These are phyloP conservation scores for Kodamaea kakaduensis DNA, from an alignment of 805 yeast genomes.

Conservation along the genomic window DNA sequence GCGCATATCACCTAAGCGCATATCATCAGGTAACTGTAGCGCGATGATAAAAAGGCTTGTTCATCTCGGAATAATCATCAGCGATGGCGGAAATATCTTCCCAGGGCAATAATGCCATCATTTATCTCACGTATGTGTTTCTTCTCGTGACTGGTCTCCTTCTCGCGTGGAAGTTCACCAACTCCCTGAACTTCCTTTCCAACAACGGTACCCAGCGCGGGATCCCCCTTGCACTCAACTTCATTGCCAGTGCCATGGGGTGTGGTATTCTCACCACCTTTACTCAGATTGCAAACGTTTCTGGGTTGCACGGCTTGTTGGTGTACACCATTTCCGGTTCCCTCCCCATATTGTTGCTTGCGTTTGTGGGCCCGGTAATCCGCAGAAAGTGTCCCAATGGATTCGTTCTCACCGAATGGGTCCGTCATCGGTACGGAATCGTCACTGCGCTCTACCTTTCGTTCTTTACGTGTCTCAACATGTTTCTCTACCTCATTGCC, in stretches of 20 bases:
- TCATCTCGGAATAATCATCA: background rate
- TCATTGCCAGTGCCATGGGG: conserved; percentile 92
- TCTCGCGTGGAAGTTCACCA: conserved; percentile 54
- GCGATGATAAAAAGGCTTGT: conserved; percentile 1
- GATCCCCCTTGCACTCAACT: conserved; percentile 78
- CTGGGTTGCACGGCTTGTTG: conserved; percentile 83
- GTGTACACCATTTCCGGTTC: conserved; percentile 80
- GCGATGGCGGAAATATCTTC: conserved; percentile 30
- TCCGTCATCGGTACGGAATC: conserved; percentile 73
- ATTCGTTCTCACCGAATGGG: conserved; percentile 92
- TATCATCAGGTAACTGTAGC: too few relatives aligned
- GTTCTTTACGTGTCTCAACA: conserved; percentile 76
- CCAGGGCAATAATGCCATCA: conserved; percentile 42
- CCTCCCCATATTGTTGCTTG: conserved; percentile 80
- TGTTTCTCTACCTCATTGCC: conserved; percentile 82
- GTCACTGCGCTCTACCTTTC: conserved; percentile 72
- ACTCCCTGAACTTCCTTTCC: conserved; percentile 57
- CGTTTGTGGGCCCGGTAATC: conserved; percentile 75
- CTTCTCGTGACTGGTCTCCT: conserved; percentile 37
- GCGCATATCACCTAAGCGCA: too few relatives aligned
- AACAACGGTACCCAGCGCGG: conserved; percentile 80
- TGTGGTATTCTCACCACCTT: conserved; percentile 79
- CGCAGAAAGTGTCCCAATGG: conserved; percentile 82
- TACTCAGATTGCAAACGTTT: conserved; percentile 77
- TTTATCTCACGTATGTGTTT: conserved; percentile 37